Evolutionary conservation across 1,139 yeast species (phyloP).

Genomic region (Hanseniaspora uvarum): DNA sequence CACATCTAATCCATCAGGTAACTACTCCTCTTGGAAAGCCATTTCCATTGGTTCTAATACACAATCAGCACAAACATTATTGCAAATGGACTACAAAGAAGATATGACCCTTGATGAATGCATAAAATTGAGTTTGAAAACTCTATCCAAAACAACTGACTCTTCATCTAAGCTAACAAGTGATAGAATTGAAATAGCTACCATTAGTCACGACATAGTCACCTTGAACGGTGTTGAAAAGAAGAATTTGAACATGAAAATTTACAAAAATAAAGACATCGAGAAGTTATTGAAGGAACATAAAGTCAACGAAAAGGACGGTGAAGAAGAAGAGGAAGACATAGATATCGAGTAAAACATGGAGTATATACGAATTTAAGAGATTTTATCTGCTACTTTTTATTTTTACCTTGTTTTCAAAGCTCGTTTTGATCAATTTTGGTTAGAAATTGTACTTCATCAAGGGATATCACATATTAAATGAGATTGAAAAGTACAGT

Average conservation of each 20-base stretch:
- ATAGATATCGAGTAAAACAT: constrained; percentile 7
- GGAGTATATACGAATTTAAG: not conserved
- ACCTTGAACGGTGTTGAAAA: constrained; percentile 46
- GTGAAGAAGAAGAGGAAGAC: constrained; percentile 28
- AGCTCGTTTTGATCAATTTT: not conserved
- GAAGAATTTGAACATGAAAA: constrained; percentile 32
- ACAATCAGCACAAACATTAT: constrained; percentile 86
- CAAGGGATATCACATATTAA: no score
- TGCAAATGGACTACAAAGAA: constrained; percentile 90
- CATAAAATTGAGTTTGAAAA: constrained; percentile 78
- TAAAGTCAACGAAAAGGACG: constrained; percentile 52
- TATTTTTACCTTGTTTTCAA: not conserved
- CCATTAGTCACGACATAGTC: constrained; percentile 43
- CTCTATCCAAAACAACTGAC: constrained; percentile 90
- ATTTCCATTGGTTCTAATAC: constrained; percentile 95
- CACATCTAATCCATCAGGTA: constrained; percentile 94
- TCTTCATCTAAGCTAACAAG: constrained; percentile 62
- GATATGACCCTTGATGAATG: constrained; percentile 61
- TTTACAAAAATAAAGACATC: constrained; percentile 73
- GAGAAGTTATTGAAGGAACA: constrained; percentile 61
- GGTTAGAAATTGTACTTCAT: no score
- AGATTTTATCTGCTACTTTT: not conserved
- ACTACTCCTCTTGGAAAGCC: constrained; percentile 97
- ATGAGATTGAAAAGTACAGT: no score
- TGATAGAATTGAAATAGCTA: constrained; percentile 85